Conservation (phyloP, 129 eudicot species). For the Erigeron canadensis region DNA sequence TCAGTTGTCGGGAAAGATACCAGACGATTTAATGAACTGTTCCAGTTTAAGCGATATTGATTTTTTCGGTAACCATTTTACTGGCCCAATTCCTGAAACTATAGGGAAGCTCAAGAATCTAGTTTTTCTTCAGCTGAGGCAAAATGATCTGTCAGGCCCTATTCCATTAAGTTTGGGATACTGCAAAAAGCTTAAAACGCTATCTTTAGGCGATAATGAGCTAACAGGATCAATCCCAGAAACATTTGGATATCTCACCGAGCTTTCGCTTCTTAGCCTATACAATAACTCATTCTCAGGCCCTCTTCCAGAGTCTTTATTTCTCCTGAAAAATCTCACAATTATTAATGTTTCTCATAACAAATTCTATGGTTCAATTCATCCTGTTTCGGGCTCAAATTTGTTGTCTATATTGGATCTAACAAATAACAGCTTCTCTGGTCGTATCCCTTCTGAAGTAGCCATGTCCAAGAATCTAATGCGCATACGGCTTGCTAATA, state of each 20-base stretch:
- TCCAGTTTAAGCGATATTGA: conserved; percentile 65
- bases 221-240: conserved; percentile 74
- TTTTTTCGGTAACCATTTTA: conserved; percentile 75
- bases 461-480: conserved; percentile 59
- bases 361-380: conserved; percentile 60
- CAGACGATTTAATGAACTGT: conserved; percentile 80
- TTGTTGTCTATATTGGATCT: conserved; percentile 62
- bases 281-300: conserved; percentile 94
- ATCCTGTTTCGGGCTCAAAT: conserved; percentile 56
- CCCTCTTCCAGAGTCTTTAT: conserved; percentile 76
- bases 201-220: conserved; percentile 76
- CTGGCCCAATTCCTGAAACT: conserved; percentile 72
- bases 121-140: conserved; percentile 71
- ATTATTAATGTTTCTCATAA: conserved; percentile 78
- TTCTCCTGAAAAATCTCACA: conserved; percentile 62
- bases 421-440: conserved; percentile 83
- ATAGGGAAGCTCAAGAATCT: conserved; percentile 78
- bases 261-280: conserved; percentile 62
- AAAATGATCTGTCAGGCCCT: conserved; percentile 73
- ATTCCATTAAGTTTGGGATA: conserved; percentile 79
- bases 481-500: conserved; percentile 76
- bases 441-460: conserved; percentile 62
- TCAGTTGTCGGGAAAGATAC: conserved; percentile 84
- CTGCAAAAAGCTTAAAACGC: conserved; percentile 74
- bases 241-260: conserved; percentile 69